Percentiles rank a stretch among this genome's conserved stretches.
phyloP scores from a whole-genome alignment of 2,329 filamentous ascomycete species.

The Cercospora janseana region DNA sequence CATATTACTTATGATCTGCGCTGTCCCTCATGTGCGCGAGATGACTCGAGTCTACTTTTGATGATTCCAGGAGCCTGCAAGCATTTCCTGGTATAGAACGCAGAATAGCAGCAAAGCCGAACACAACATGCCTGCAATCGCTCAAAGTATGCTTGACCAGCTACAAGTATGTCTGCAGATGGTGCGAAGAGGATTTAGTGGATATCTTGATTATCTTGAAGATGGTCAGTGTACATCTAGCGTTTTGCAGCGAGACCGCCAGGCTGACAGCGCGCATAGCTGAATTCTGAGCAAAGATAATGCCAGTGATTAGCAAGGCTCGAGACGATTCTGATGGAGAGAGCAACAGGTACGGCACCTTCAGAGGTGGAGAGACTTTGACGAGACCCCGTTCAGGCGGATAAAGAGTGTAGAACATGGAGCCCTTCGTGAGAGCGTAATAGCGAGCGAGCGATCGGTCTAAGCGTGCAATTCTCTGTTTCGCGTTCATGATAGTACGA shows the following conservation, averaged over 20 bases:
- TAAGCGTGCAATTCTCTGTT: too few species aligned
- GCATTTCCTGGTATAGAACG: neutral
- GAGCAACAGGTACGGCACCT: too few species aligned
- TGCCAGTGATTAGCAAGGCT: neutral
- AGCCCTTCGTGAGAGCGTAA: too few species aligned
- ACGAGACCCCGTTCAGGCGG: too few species aligned
- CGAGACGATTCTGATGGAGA: too few species aligned
- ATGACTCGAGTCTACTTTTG: neutral
- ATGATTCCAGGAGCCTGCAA: neutral
- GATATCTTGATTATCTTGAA: slow-evolving; percentile 4
- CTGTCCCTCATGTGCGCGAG: neutral
- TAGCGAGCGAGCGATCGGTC: neutral
- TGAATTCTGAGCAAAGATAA: neutral
- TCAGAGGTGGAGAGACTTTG: too few species aligned
- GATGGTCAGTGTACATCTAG: neutral
- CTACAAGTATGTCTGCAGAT: neutral
- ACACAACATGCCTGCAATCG: slow-evolving; percentile 4
- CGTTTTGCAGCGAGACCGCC: neutral
- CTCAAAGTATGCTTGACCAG: slow-evolving; percentile 8
- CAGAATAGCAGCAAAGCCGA: neutral
- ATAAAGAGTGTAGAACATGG: too few species aligned
- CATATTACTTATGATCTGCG: neutral
- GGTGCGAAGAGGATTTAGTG: neutral
- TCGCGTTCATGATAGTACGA: too few species aligned
- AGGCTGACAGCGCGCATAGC: neutral